Percentiles rank a stretch among this genome's conserved stretches.
These are phyloP conservation scores for Neospermospora avenae DNA, from an alignment of 2,329 filamentous ascomycete species.

Conservation along the genomic window DNA sequence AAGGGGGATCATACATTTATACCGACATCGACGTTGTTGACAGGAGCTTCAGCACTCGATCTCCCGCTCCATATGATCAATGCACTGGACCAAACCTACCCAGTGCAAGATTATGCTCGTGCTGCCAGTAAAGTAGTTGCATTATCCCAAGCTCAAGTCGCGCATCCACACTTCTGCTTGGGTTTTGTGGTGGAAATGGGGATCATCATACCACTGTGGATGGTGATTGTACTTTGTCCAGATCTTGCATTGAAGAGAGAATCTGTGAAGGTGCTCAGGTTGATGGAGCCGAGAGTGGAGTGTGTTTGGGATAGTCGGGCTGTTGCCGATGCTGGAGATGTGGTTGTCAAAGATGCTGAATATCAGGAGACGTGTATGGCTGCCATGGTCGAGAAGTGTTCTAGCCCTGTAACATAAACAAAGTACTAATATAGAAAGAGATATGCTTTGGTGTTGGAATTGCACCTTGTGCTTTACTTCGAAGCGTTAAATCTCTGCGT, in stretches of 20 bases:
- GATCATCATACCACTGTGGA: background rate
- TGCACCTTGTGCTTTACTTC: too few relatives aligned
- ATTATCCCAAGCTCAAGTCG: background rate
- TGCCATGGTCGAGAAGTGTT: too few relatives aligned
- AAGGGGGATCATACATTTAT: background rate
- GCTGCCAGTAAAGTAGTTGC: too few relatives aligned
- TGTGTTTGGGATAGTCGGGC: slow-evolving; percentile 3
- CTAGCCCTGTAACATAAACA: too few relatives aligned
- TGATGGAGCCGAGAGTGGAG: slow-evolving; percentile 1
- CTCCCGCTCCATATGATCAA: too few relatives aligned
- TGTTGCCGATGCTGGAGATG: background rate
- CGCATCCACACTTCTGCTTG: background rate
- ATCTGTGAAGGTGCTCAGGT: background rate
- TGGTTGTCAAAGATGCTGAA: too few relatives aligned
- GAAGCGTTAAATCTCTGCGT: too few relatives aligned
- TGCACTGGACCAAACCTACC: too few relatives aligned
- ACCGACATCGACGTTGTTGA: background rate
- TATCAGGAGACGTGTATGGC: too few relatives aligned
- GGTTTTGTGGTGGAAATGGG: background rate
- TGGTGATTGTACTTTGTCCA: background rate
- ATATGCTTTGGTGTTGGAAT: too few relatives aligned
- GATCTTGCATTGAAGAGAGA: background rate
- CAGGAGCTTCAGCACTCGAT: background rate
- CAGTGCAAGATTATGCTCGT: too few relatives aligned
- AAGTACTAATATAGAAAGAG: too few relatives aligned